Evolutionary conservation across 2,329 filamentous ascomycete genomes (phyloP).

Genomic region (Alternaria dauci): DNA sequence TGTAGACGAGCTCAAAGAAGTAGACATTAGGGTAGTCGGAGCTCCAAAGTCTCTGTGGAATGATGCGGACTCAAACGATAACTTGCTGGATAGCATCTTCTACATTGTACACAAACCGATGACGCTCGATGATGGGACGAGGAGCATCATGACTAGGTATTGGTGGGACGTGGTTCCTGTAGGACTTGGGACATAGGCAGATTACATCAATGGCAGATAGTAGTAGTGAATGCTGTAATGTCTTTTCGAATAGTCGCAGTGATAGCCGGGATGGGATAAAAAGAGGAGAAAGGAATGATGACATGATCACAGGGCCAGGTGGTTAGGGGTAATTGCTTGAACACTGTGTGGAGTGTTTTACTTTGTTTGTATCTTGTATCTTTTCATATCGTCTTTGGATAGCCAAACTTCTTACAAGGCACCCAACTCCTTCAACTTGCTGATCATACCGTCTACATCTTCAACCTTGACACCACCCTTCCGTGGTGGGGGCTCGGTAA

Average conservation of each 20-base stretch:
- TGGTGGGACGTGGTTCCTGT: neutral
- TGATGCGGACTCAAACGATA: neutral
- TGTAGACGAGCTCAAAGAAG: neutral
- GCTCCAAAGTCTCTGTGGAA: neutral
- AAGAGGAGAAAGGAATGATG: neutral
- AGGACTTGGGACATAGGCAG: neutral
- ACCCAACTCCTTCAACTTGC: slow-evolving; percentile 94
- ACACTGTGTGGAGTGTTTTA: neutral
- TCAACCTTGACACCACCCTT: slow-evolving; percentile 97
- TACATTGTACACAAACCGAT: neutral
- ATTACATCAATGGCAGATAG: neutral
- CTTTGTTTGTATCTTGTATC: neutral
- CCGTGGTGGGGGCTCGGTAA: slow-evolving; percentile 83
- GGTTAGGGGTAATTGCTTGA: neutral
- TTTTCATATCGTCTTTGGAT: neutral
- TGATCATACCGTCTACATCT: slow-evolving; percentile 92
- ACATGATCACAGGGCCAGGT: neutral
- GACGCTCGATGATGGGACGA: neutral
- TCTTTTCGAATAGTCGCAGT: neutral
- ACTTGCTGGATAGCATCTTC: neutral
- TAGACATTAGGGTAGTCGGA: neutral
- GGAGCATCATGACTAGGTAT: neutral
- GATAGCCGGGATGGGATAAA: neutral
- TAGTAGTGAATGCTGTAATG: neutral
- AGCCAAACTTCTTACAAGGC: slow-evolving; percentile 68